Percentiles rank a stretch among this genome's conserved stretches.
Evolutionary conservation across 805 yeast species (phyloP).

Genomic region (Diddensiella caesifluorescens): DNA sequence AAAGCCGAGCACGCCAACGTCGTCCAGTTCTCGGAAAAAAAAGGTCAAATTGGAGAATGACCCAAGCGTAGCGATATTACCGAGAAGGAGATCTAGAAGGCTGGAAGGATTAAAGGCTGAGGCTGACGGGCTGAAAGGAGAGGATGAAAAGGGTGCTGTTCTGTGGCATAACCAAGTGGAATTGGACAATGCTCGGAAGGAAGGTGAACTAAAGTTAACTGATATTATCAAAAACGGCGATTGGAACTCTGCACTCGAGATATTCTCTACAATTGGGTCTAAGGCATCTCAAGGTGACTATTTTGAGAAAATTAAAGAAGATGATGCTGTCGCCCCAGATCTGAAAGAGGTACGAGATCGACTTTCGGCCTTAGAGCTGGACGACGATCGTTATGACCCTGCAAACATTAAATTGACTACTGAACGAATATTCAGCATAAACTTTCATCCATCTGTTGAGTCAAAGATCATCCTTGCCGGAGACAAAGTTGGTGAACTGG

Average conservation of each 20-base stretch:
- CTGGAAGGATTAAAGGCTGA: conserved; percentile 67
- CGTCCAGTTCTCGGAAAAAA: conserved; percentile 11
- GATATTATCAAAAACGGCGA: conserved; percentile 31
- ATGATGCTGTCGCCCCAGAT: conserved; percentile 42
- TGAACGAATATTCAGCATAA: conserved; percentile 67
- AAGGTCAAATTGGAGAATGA: conserved; percentile 16
- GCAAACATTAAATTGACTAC: conserved; percentile 59
- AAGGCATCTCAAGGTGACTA: conserved; percentile 34
- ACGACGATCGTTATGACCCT: conserved; percentile 52
- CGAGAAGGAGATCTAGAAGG: conserved; percentile 73
- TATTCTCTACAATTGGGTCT: conserved; percentile 27
- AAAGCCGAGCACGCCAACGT: conserved; percentile 29
- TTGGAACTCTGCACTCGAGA: conserved; percentile 34
- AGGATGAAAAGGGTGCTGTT: conserved; percentile 30
- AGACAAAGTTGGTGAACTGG: conserved; percentile 81
- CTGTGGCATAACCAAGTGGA: conserved; percentile 33
- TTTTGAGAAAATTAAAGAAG: conserved; percentile 26
- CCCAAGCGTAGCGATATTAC: conserved; percentile 36
- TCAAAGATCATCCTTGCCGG: conserved; percentile 74
- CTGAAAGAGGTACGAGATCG: conserved; percentile 48
- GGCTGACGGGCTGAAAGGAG: conserved; percentile 36
- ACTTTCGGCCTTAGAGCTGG: conserved; percentile 46
- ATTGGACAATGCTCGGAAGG: conserved; percentile 50
- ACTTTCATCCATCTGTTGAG: conserved; percentile 67
- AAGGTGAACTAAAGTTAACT: conserved; percentile 31